Evolutionary conservation across 2,329 filamentous ascomycete genomes (phyloP), one percentile per base, ranked within the genome.

Genomic region (Septoria linicola): DNA sequence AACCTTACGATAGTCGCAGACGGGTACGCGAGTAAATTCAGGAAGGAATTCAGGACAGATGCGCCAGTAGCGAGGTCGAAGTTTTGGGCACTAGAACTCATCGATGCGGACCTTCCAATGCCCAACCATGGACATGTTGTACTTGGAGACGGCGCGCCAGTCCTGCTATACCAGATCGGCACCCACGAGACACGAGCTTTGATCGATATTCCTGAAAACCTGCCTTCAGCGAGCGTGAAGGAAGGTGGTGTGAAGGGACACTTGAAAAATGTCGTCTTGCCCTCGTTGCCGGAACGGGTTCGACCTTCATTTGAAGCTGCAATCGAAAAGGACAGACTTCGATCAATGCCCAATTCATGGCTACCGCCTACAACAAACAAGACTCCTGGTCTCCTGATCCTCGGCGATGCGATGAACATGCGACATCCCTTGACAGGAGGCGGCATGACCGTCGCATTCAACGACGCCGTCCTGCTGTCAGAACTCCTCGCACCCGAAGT

Each of bases 331-430:
- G 87, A 88, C 63, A 83, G 83, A 60, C 81, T 96, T 54, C 85
- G 89, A 13, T 89, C 83, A 62, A 99, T 99, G 93, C 93, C 93
- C 45, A 99, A 97, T 73, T 92, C 87, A 55, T 99, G 88, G 78
- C 81, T 99, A 2, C 91, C 93, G 4, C 83, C 93, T 0, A 80
- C 83, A 0, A 87, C 87, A 54, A 87, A 88, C 66, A 80, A 78
- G 37, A 80, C 80, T 8, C 81, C 83, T 1, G 89, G 89, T 3
- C 73, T 96, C 54, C 78, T 96, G 41, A 76, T 99, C 30, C 79
- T 97, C 7, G 93, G 93, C 53, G 93, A 99, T 68, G 92, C 93
- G 11, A 85, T 95, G 79, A 99, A 99, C 76, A 99, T 99, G 93
- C 88, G 93, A n/a, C 93, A 99, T 72, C 93, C 93, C 1, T 79